Percentiles rank a stretch among this genome's conserved stretches.
Conservation (phyloP, 208 protist species). For the Trypanosoma conorhini region DNA sequence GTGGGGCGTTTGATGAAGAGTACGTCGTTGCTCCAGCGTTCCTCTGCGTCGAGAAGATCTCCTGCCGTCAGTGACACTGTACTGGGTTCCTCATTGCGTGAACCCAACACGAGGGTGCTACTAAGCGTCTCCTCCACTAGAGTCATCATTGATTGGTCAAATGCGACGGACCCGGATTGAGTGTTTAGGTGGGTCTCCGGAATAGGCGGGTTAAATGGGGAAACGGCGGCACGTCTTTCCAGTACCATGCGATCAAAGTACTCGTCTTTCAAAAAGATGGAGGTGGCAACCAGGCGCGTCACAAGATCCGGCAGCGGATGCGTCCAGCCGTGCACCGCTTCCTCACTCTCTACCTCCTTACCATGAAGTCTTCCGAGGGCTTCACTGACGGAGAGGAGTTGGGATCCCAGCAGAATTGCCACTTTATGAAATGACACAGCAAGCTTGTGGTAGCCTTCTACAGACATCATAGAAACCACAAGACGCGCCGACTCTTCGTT, state of each 20-base stretch:
- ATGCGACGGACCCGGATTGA: slow-evolving; percentile 61
- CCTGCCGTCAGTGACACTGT: slow-evolving; percentile 32
- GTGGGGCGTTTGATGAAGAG: slow-evolving; percentile 73
- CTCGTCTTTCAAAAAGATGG: slow-evolving; percentile 83
- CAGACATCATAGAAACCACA: slow-evolving; percentile 29
- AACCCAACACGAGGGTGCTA: background rate
- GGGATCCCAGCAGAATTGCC: slow-evolving; percentile 23
- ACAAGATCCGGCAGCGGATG: slow-evolving; percentile 58
- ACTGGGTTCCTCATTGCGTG: slow-evolving; percentile 6
- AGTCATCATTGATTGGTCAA: slow-evolving; percentile 76
- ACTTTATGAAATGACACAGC: slow-evolving; percentile 30
- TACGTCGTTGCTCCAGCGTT: slow-evolving; percentile 64
- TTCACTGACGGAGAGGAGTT: slow-evolving; percentile 23
- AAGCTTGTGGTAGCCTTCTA: slow-evolving; percentile 30
- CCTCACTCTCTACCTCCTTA: background rate
- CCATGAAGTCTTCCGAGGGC: background rate
- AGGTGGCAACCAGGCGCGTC: slow-evolving; percentile 57
- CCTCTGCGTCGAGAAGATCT: slow-evolving; percentile 65
- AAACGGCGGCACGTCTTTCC: slow-evolving; percentile 34
- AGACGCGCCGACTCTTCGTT: slow-evolving; percentile 26
- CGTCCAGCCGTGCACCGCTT: background rate
- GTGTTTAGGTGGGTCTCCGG: slow-evolving; percentile 47
- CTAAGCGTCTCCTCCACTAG: slow-evolving; percentile 67
- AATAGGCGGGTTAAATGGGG: slow-evolving; percentile 10
- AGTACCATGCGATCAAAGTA: slow-evolving; percentile 87